Evolutionary conservation across 1,284 basidiomycete genomes (phyloP), one percentile per base, ranked within the genome.

Genomic region (Rhodotorula sp.): DNA sequence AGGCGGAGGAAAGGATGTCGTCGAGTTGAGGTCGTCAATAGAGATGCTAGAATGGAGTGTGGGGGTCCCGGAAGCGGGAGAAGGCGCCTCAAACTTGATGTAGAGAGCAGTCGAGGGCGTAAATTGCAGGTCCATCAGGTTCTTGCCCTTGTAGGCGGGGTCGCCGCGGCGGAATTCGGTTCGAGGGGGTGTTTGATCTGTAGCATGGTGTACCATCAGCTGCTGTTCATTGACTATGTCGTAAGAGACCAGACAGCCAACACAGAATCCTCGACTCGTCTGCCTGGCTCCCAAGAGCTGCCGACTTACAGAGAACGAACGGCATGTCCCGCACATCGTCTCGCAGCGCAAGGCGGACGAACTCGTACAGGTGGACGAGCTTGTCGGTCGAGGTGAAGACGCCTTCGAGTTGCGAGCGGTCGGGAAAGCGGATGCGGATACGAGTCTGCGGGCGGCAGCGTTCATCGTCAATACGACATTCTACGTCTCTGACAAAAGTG

Each of bases 331-430:
- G 87, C 46, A 87, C 85, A 70, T 89, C 87, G 60, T 90, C 88
- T 50, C 85, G 82, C 53, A 94, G 81, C 30, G 85, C 85, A n/a
- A 83, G 81, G 30, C 89, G 85, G 55, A 94, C 89, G 75, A 94
- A 92, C 6, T 87, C 88, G 78, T 94, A 94, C 4, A 94, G 85
- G 4, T 87, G 83, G 61, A 85, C 85, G 67, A 94, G 91, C 77
- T 89, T 91, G 77, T 87, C 86, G 1, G 84, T 85, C 9, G 46
- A 90, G 90, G 1, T 86, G 76, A 94, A 93, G 0, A 81, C 80
- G 73, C 86, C 87, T 81, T 95, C 92, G n/a, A 95, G 83, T 77
- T 89, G 87, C 8, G 87, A 90, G 55, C 89, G 85, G 79, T 94
- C 90, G 40, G 86, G 83, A 78, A 94, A 94, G 72, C 86, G 86